These are phyloP conservation scores for Cryphonectria parasitica DNA, from an alignment of 2,329 filamentous ascomycete genomes.

Conservation along the genomic window DNA sequence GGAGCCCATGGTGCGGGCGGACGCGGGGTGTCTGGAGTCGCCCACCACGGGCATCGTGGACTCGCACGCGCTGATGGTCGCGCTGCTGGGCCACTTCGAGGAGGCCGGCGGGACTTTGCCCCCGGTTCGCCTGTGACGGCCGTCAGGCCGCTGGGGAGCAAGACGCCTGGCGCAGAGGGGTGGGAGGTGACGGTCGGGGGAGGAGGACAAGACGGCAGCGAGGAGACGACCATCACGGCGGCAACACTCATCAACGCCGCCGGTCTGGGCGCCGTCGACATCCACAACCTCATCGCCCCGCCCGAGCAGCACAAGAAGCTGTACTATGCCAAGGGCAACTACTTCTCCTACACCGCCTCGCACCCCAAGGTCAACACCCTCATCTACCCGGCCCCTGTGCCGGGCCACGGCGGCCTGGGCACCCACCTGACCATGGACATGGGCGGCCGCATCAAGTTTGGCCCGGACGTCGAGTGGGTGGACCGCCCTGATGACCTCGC, in stretches of 20 bases:
- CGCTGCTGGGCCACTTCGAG: conserved; percentile 76
- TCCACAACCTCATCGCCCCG: conserved; percentile 83
- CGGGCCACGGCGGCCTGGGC: conserved; percentile 82
- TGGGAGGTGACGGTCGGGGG: conserved; percentile 68
- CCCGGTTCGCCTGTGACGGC: conserved; percentile 67
- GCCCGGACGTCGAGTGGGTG: conserved; percentile 95
- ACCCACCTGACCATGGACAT: conserved; percentile 94
- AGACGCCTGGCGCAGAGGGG: conserved; percentile 54
- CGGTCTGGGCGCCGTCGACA: conserved; percentile 73
- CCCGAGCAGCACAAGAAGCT: conserved; percentile 58
- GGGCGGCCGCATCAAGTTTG: conserved; percentile 82
- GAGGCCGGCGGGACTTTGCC: conserved; percentile 76
- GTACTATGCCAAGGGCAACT: conserved; percentile 92
- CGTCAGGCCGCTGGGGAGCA: conserved; percentile 52
- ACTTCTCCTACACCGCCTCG: conserved; percentile 80
- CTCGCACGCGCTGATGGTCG: conserved; percentile 81
- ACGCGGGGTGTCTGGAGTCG: conserved; percentile 77
- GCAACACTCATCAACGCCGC: conserved; percentile 85
- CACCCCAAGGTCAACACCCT: conserved; percentile 69
- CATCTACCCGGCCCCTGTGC: conserved; percentile 84
- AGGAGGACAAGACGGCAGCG: conserved; percentile 52
- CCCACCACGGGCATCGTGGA: conserved; percentile 90
- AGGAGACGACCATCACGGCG: conserved; percentile 63
- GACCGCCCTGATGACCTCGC: conserved; percentile 69
- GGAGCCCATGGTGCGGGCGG: conserved; percentile 78